Evolutionary conservation across 2,329 filamentous ascomycete species (phyloP).

Genomic region (Ceratocystis ficicola): DNA sequence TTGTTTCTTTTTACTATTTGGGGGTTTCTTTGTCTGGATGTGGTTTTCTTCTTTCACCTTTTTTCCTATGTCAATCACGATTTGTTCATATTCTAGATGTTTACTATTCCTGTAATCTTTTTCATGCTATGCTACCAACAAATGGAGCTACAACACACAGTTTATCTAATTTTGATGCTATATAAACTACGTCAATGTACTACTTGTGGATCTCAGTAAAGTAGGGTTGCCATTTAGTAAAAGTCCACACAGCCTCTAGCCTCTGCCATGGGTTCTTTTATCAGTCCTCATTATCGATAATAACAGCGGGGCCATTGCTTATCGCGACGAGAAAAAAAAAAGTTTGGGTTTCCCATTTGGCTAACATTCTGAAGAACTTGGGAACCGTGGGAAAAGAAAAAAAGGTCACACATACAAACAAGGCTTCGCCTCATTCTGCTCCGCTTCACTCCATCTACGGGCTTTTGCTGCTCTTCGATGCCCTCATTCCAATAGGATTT

Average conservation of each 20-base stretch:
- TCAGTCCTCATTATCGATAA: constrained; percentile 20
- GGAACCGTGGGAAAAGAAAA: neutral
- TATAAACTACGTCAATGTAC: neutral
- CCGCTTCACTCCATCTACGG: neutral
- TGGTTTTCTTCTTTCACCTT: constrained; percentile 13
- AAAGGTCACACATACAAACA: neutral
- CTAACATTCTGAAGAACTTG: neutral
- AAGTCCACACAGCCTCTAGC: neutral
- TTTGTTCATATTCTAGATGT: constrained; percentile 9
- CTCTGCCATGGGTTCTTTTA: no score
- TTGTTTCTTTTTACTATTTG: neutral
- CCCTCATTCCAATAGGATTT: constrained; percentile 22
- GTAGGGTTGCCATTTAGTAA: neutral
- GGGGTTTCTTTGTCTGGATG: neutral
- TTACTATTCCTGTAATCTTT: neutral
- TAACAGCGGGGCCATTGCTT: constrained; percentile 21
- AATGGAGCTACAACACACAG: neutral
- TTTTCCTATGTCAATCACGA: constrained; percentile 21
- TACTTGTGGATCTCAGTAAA: neutral
- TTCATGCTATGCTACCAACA: neutral
- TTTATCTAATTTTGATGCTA: neutral
- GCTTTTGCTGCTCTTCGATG: neutral
- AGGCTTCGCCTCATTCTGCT: neutral
- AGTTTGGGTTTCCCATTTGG: constrained; percentile 6
- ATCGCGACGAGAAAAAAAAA: constrained; percentile 21